Percentiles rank a stretch among this genome's conserved stretches.
Conservation (phyloP, 2,329 filamentous ascomycete species). For the Ascochyta rabiei region DNA sequence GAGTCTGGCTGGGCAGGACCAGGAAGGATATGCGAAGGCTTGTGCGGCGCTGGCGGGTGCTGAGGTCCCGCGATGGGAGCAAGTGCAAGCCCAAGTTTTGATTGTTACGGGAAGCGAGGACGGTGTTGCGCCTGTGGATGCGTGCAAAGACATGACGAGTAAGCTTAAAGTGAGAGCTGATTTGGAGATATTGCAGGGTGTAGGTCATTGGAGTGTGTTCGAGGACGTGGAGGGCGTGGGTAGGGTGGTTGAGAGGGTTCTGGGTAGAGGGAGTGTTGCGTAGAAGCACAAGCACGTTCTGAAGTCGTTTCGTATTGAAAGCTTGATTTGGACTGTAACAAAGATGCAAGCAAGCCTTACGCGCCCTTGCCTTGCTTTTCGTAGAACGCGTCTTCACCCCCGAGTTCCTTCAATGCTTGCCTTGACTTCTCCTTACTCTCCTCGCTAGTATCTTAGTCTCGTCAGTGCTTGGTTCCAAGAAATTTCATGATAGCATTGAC, state of each 20-base stretch:
- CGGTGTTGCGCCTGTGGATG: slow-evolving; percentile 48
- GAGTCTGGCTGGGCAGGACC: slow-evolving; percentile 56
- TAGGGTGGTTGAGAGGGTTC: slow-evolving; percentile 30
- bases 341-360: slow-evolving; percentile 21
- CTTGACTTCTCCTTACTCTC: slow-evolving; percentile 54
- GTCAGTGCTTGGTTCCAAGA: neutral
- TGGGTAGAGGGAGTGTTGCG: neutral
- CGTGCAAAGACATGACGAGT: slow-evolving; percentile 43
- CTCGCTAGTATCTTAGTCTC: slow-evolving; percentile 4
- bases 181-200: slow-evolving; percentile 47
- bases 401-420: slow-evolving; percentile 51
- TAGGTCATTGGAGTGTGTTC: slow-evolving; percentile 60
- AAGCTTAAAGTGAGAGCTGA: slow-evolving; percentile 34
- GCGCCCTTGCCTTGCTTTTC: slow-evolving; percentile 51
- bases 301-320: no score
- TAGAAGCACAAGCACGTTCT: neutral
- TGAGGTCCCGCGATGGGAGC: slow-evolving; percentile 42
- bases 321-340: neutral
- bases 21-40: slow-evolving; percentile 63
- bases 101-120: slow-evolving; percentile 57
- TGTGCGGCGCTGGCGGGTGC: slow-evolving; percentile 57
- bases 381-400: slow-evolving; percentile 54
- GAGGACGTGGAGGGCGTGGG: slow-evolving; percentile 52
- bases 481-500: slow-evolving; percentile 30
- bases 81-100: slow-evolving; percentile 29